Evolutionary conservation across 192 early-diverging fungal genomes (phyloP).

Genomic region (Phycomyces blakesleeanus): DNA sequence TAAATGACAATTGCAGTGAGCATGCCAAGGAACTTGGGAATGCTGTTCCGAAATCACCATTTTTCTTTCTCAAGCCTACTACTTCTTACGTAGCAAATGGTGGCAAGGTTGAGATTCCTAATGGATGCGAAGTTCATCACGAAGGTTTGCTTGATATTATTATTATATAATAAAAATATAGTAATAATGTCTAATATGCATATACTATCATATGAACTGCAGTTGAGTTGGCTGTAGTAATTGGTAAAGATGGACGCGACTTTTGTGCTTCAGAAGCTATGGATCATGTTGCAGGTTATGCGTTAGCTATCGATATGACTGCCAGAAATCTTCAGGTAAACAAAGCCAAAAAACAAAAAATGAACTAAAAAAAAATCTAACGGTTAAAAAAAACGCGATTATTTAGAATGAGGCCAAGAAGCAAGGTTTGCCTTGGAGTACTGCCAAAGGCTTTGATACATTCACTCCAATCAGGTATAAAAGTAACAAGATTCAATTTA

Average conservation of each 20-base stretch:
- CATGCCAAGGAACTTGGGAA: slow-evolving; percentile 94
- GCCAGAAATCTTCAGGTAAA: slow-evolving; percentile 79
- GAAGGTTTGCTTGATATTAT: too few species aligned
- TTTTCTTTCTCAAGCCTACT: slow-evolving; percentile 94
- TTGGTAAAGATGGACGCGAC: slow-evolving; percentile 75
- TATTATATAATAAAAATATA: too few species aligned
- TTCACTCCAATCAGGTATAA: slow-evolving; percentile 82
- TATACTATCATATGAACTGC: too few species aligned
- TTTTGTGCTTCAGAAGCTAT: slow-evolving; percentile 60
- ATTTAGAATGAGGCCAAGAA: slow-evolving; percentile 63
- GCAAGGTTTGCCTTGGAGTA: slow-evolving; percentile 82
- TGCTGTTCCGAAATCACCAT: slow-evolving; percentile 81
- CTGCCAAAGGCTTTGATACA: slow-evolving; percentile 93
- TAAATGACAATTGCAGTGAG: slow-evolving; percentile 44
- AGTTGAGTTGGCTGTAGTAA: slow-evolving; percentile 92
- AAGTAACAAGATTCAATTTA: not conserved
- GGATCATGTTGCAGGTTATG: slow-evolving; percentile 70
- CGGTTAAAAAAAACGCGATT: not conserved
- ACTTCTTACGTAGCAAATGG: slow-evolving; percentile 70
- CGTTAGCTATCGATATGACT: slow-evolving; percentile 89
- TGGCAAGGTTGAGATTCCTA: slow-evolving; percentile 75
- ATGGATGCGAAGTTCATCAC: slow-evolving; percentile 77
- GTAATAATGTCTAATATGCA: too few species aligned
- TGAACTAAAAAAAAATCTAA: not conserved
- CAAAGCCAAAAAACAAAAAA: not conserved